Conservation (phyloP, 2,329 filamentous ascomycete species). For the Talaromyces verruculosus region DNA sequence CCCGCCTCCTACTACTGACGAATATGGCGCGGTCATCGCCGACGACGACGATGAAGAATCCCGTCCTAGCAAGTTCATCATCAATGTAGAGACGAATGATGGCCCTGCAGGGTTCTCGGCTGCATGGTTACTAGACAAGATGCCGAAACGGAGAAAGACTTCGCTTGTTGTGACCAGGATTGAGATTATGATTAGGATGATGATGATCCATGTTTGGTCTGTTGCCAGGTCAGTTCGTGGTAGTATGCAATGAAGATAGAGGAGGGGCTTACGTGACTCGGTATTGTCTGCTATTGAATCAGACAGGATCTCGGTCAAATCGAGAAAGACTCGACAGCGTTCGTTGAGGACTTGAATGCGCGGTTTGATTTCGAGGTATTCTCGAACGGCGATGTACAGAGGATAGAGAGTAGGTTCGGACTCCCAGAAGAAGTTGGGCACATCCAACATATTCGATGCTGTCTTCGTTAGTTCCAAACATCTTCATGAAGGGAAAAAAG, state of each 20-base stretch:
- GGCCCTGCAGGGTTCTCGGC: constrained; percentile 20
- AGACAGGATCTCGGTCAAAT: constrained; percentile 90
- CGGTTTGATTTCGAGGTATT: constrained; percentile 96
- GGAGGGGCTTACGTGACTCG: constrained; percentile 65
- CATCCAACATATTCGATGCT: constrained; percentile 95
- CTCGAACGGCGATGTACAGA: constrained; percentile 88
- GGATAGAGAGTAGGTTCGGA: constrained; percentile 92
- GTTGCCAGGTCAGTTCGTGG: constrained; percentile 14
- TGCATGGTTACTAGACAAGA: constrained; percentile 52
- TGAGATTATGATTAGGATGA: constrained; percentile 84
- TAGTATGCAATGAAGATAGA: background rate
- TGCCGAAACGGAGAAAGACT: constrained; percentile 79
- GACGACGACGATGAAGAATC: background rate
- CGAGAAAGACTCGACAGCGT: constrained; percentile 91
- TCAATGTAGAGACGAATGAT: constrained; percentile 24
- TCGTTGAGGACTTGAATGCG: constrained; percentile 97
- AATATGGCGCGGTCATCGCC: background rate
- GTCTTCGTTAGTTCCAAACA: constrained; percentile 13
- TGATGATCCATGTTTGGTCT: constrained; percentile 96
- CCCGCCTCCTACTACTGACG: background rate
- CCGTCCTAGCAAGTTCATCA: constrained; percentile 22
- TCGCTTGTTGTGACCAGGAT: constrained; percentile 90
- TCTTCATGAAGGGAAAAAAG: background rate
- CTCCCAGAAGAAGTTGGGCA: constrained; percentile 98
- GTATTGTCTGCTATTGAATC: constrained; percentile 91